phyloP scores from a whole-genome alignment of 805 yeast genomes.

The Starmerella floris region DNA sequence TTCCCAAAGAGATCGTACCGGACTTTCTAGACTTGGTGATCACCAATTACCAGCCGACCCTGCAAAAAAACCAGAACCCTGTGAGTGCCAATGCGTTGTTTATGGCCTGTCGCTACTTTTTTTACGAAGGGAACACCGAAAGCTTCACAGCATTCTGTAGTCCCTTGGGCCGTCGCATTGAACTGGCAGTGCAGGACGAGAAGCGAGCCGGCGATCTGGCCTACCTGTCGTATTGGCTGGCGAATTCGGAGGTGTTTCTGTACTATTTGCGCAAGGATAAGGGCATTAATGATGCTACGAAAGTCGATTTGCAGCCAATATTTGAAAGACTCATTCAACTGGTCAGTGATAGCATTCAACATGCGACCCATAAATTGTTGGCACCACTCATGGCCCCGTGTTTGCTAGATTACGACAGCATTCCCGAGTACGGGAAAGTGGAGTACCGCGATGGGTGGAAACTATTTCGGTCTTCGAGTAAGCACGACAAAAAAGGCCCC shows the following conservation, averaged over 20 bases:
- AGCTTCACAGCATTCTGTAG: slow-evolving; percentile 21
- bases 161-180: slow-evolving; percentile 27
- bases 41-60: slow-evolving; percentile 27
- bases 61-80: slow-evolving; percentile 29
- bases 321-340: slow-evolving; percentile 9
- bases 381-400: slow-evolving; percentile 20
- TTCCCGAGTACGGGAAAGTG: slow-evolving; percentile 68
- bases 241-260: slow-evolving; percentile 60
- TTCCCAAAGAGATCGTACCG: slow-evolving; percentile 29
- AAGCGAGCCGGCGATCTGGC: slow-evolving; percentile 27
- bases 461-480: slow-evolving; percentile 35
- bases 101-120: slow-evolving; percentile 31
- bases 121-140: slow-evolving; percentile 25
- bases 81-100: slow-evolving; percentile 33
- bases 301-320: slow-evolving; percentile 15
- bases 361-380: slow-evolving; percentile 10
- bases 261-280: slow-evolving; percentile 61
- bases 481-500: background rate
- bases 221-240: slow-evolving; percentile 70
- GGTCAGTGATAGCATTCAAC: slow-evolving; percentile 9
- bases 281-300: slow-evolving; percentile 29
- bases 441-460: slow-evolving; percentile 65
- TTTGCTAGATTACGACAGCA: slow-evolving; percentile 54
- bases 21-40: slow-evolving; percentile 29
- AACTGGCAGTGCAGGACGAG: slow-evolving; percentile 25